phyloP scores from a whole-genome alignment of 495 filamentous ascomycete genomes.

The Podospora comata region DNA sequence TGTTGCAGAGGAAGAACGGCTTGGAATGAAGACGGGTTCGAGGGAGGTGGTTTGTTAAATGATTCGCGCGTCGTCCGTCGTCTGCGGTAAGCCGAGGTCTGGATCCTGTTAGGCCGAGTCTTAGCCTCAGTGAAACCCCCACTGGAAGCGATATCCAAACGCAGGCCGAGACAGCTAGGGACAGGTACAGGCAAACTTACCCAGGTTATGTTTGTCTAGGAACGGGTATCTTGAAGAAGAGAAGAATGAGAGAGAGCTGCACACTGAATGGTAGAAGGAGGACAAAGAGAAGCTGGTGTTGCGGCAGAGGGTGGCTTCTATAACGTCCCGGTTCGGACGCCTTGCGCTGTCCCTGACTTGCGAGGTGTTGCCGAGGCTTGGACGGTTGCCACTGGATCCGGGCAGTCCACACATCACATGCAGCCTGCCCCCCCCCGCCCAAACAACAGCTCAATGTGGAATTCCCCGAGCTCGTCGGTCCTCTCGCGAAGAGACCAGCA shows the following conservation, averaged over 20 bases:
- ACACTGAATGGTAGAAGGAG: background rate
- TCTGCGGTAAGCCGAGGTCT: conserved; percentile 4
- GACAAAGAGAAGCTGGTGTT: background rate
- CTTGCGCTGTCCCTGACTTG: background rate
- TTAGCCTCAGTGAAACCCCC: conserved; percentile 3
- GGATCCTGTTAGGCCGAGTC: conserved; percentile 6
- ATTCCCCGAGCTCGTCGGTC: background rate
- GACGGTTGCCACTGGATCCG: conserved; percentile 3
- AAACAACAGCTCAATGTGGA: background rate
- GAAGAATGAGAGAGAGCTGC: conserved; percentile 1
- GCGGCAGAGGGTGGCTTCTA: too few species aligned
- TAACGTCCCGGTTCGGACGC: background rate
- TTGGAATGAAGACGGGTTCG: background rate
- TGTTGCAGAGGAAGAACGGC: background rate
- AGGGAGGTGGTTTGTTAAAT: conserved; percentile 9
- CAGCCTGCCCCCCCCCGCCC: background rate
- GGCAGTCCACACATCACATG: background rate
- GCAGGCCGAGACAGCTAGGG: background rate
- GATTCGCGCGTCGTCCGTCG: background rate
- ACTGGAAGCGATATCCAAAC: conserved; percentile 5
- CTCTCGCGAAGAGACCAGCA: background rate
- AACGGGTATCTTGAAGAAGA: conserved; percentile 4
- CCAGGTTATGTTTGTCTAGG: background rate
- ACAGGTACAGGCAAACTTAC: background rate
- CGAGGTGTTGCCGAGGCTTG: conserved; percentile 8